Evolutionary conservation across 306 rosid species (phyloP).

Genomic region (Corylus heterophylla): DNA sequence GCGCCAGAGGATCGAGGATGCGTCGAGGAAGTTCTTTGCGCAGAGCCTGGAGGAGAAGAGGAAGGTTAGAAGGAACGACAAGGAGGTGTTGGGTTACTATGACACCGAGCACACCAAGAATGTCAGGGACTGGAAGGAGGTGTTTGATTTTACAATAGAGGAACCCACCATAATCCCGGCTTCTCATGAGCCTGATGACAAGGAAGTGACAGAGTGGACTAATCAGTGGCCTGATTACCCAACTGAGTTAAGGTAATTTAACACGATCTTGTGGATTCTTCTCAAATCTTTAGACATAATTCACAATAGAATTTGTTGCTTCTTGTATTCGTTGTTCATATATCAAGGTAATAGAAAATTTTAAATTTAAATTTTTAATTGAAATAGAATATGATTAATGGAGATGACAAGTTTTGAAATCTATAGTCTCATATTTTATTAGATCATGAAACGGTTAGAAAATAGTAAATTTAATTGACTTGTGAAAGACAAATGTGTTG

Average conservation of each 20-base stretch:
- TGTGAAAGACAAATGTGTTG: no score
- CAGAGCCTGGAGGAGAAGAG: conserved; percentile 59
- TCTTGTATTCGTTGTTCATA: no score
- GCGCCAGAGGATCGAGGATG: conserved; percentile 32
- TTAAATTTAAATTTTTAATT: no score
- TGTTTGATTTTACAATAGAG: conserved; percentile 42
- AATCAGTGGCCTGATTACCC: conserved; percentile 57
- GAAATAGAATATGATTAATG: no score
- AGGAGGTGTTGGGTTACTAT: conserved; percentile 38
- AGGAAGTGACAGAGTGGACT: conserved; percentile 30
- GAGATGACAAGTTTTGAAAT: no score
- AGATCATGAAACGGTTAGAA: no score
- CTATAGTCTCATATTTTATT: no score
- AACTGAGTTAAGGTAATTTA: conserved; percentile 49
- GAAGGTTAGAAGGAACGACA: conserved; percentile 43
- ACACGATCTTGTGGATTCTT: neutral
- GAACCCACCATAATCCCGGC: conserved; percentile 44
- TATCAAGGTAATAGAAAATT: no score
- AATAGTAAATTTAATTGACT: no score
- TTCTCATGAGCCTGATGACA: conserved; percentile 36
- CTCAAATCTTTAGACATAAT: neutral
- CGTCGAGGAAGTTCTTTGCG: conserved; percentile 50
- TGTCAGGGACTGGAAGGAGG: conserved; percentile 81
- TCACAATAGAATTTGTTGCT: no score
- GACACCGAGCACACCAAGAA: conserved; percentile 72